Evolutionary conservation across 2,329 filamentous ascomycete species (phyloP).

Genomic region (Coniochaeta sp.): DNA sequence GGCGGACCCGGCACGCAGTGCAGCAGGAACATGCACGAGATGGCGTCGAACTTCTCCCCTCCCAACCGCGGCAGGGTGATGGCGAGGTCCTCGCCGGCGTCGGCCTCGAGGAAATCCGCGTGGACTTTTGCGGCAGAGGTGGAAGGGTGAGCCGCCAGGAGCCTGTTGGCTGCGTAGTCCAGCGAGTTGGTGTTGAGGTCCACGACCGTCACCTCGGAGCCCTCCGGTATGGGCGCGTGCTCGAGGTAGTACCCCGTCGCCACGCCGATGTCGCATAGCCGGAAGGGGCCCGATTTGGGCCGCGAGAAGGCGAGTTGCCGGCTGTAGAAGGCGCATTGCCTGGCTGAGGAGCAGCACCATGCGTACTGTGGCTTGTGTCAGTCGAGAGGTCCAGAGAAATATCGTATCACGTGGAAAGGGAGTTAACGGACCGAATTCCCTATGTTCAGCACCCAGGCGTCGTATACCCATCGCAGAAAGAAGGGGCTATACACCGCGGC

Average conservation of each 20-base stretch:
- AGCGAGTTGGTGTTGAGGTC: slow-evolving; percentile 1
- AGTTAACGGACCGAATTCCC: not conserved
- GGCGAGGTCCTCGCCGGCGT: not conserved
- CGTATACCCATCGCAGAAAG: not conserved
- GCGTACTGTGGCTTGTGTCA: not conserved
- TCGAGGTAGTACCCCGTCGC: not conserved
- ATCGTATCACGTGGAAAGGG: not conserved
- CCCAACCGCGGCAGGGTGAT: not conserved
- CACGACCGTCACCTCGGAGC: not conserved
- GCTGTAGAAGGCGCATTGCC: not conserved
- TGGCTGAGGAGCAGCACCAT: not conserved
- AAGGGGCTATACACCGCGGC: not conserved
- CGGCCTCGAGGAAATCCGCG: not conserved
- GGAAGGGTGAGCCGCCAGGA: not conserved
- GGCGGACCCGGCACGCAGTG: slow-evolving; percentile 2
- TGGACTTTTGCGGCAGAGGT: not conserved
- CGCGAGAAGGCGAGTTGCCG: too few relatives aligned
- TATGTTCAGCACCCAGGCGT: not conserved
- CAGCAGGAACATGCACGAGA: slow-evolving; percentile 3
- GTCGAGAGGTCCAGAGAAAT: not conserved
- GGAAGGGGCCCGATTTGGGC: not conserved
- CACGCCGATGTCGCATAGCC: not conserved
- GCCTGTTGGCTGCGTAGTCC: not conserved
- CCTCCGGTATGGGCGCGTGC: not conserved
- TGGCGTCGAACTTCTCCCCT: not conserved